phyloP scores from a whole-genome alignment of 805 yeast genomes.

The Lipomyces chichibuensis region DNA sequence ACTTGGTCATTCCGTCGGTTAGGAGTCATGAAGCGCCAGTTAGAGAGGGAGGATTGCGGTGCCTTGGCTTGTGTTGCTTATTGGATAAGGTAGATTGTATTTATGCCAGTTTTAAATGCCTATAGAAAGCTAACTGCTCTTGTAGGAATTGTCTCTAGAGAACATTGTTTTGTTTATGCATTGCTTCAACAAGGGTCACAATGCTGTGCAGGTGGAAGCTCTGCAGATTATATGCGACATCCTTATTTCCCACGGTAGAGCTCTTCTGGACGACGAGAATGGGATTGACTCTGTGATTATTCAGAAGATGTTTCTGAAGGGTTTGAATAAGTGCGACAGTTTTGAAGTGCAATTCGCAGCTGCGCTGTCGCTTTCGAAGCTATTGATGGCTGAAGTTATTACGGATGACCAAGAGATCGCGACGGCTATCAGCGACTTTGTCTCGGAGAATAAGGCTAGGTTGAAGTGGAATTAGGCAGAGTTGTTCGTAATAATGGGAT shows the following conservation, averaged over 20 bases:
- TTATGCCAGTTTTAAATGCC: not conserved
- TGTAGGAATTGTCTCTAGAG: constrained; percentile 61
- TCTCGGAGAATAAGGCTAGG: not conserved
- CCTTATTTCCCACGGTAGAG: constrained; percentile 72
- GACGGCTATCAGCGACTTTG: constrained; percentile 10
- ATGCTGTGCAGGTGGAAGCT: constrained; percentile 62
- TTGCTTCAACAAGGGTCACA: constrained; percentile 69
- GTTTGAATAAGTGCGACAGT: constrained; percentile 43
- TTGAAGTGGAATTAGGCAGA: not conserved
- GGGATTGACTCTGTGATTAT: constrained; percentile 26
- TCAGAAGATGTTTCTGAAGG: constrained; percentile 43
- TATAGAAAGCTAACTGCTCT: not conserved
- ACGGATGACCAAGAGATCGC: constrained; percentile 57
- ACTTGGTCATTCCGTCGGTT: constrained; percentile 79
- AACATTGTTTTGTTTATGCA: constrained; percentile 68
- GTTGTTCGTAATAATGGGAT: not conserved
- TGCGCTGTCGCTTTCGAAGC: constrained; percentile 84
- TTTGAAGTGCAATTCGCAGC: constrained; percentile 76
- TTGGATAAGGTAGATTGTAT: constrained; percentile 52
- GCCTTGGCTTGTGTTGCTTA: constrained; percentile 79
- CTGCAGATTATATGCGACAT: constrained; percentile 76
- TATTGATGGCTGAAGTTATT: constrained; percentile 75
- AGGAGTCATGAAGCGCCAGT: constrained; percentile 58
- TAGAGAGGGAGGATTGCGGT: constrained; percentile 66
- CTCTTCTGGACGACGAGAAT: constrained; percentile 56